Evolutionary conservation across 345 rosid species (phyloP), one percentile per base, ranked within the genome.

Genomic region (Populus tremula): DNA sequence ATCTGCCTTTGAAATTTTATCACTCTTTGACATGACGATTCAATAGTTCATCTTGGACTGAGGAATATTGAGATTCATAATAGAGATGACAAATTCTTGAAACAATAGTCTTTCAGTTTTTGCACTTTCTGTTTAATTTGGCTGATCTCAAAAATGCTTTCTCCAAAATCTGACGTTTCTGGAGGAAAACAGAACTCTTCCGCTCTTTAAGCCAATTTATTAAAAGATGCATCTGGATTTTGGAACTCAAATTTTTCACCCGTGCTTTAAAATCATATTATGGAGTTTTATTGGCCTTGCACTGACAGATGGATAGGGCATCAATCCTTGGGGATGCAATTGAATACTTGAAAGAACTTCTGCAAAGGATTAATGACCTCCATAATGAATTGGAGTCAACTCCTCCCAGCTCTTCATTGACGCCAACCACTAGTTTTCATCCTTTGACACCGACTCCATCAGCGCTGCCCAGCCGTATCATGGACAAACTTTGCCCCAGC

Each of bases 261-360:
- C 38, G 1, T 77, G 80, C 54, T 71, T 36, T n/a, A 27, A 38
- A 67, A 53, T 49, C 3, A 39, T 41, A 66, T 69, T 38, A 67
- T 72, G 63, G 45, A 66, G 45, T 35, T 61, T 67, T 70, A 43
- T 31, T 53, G 39, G 50, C 43, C 38, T 79, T 62, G 43, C 80
- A 74, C 75, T 69, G 77, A 80, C 87, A 96, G 99, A 96, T 96
- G 99, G 99, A 96, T 82, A 88, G 99, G 84, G 98, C 99, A 72
- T 96, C 99, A 45, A 96, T 93, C 82, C 96, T 93, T 10, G 98
- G 98, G 74, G 99, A 96, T 84, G 96, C 99, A 61, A 89, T 96
- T 77, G 99, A 96, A 80, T 96, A 96, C 84, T 87, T 96, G 53
- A 93, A 93, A 89, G 99, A 96, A 82, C 97, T 96, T 33, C 87